phyloP scores from a whole-genome alignment of 1,139 yeast genomes.

The Nadsonia starkeyi-henricii region DNA sequence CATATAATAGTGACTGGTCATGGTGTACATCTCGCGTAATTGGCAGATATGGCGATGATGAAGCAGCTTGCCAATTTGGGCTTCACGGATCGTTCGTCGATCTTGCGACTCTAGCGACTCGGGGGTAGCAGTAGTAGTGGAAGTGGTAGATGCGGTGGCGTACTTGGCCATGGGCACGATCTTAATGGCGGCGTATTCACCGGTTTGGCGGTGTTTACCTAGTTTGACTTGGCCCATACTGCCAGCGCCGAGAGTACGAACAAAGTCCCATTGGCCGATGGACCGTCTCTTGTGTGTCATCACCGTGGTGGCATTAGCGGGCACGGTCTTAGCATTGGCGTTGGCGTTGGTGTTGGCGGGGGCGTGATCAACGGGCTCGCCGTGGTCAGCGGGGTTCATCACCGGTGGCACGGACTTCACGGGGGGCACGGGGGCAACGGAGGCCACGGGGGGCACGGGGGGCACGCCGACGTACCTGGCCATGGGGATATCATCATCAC shows the following conservation, averaged over 20 bases:
- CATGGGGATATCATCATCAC: too few species aligned
- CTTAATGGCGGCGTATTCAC: slow-evolving; percentile 60
- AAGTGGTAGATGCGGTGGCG: too few species aligned
- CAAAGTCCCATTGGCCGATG: slow-evolving; percentile 94
- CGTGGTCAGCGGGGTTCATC: too few species aligned
- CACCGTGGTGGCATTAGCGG: slow-evolving; percentile 1
- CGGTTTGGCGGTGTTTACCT: slow-evolving; percentile 71
- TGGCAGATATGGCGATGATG: slow-evolving; percentile 91
- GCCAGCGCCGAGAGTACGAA: slow-evolving; percentile 94
- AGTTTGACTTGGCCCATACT: slow-evolving; percentile 97
- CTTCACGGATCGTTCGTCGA: slow-evolving; percentile 85
- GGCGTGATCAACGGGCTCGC: too few species aligned
- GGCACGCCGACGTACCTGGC: too few species aligned
- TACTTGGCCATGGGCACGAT: slow-evolving; percentile 51
- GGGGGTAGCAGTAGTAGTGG: slow-evolving; percentile 52
- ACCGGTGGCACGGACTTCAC: too few species aligned
- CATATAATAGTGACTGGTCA: slow-evolving; percentile 96
- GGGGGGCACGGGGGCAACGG: too few species aligned
- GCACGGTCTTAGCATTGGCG: slow-evolving; percentile 1
- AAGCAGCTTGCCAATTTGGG: slow-evolving; percentile 77
- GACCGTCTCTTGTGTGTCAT: slow-evolving; percentile 44
- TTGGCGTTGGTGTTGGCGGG: slow-evolving; percentile 5
- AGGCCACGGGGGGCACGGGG: too few species aligned
- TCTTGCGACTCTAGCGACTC: slow-evolving; percentile 88
- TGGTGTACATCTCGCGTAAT: slow-evolving; percentile 83